These are phyloP conservation scores for Mycena venus DNA, from an alignment of 768 basidiomycete genomes.

Conservation along the genomic window DNA sequence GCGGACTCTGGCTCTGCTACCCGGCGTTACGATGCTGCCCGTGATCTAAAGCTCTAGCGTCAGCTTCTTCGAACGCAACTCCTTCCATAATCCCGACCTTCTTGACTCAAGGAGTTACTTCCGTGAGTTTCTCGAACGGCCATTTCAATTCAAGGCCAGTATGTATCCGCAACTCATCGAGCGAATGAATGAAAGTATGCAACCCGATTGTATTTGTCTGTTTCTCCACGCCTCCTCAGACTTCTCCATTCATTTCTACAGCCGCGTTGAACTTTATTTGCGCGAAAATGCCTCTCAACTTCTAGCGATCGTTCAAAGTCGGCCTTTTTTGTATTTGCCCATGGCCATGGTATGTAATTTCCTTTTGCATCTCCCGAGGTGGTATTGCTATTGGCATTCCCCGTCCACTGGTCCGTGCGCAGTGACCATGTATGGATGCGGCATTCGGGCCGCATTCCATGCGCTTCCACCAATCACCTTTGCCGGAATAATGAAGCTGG, in stretches of 20 bases:
- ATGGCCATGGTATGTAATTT: too few relatives aligned
- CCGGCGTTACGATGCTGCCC: too few relatives aligned
- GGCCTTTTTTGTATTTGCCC: too few relatives aligned
- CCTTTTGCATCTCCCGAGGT: neutral
- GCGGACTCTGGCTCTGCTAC: too few relatives aligned
- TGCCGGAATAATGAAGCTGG: neutral
- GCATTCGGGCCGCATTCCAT: neutral
- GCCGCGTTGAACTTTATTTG: neutral
- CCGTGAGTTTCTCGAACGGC: neutral
- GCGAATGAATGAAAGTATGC: neutral
- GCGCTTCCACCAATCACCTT: neutral
- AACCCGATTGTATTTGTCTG: neutral
- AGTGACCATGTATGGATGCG: neutral
- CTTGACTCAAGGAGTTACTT: neutral
- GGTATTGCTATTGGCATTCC: neutral
- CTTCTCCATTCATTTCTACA: neutral
- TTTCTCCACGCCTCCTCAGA: too few relatives aligned
- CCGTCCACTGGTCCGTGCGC: neutral
- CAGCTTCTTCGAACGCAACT: neutral
- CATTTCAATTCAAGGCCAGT: too few relatives aligned
- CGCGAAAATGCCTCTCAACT: constrained; percentile 30
- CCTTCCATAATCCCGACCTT: neutral
- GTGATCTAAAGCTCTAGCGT: neutral
- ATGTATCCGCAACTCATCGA: neutral
- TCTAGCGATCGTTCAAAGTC: neutral